phyloP scores from a whole-genome alignment of 2,329 filamentous ascomycete genomes.

The Thelonectria olida region DNA sequence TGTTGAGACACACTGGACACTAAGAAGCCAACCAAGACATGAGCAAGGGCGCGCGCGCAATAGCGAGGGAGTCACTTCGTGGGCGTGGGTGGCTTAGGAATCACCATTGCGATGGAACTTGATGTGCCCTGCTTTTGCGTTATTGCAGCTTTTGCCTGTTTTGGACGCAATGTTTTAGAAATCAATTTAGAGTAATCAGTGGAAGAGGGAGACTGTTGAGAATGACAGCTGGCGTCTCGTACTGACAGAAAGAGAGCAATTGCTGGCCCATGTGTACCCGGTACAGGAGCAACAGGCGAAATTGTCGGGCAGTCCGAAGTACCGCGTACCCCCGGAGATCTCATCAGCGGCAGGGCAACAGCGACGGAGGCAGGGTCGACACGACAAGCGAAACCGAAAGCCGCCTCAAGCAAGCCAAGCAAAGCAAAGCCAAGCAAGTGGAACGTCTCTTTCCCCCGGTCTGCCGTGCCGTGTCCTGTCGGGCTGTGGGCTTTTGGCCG shows the following conservation, averaged over 20 bases:
- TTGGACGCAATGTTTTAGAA: no score
- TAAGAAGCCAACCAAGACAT: neutral
- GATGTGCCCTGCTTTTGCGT: no score
- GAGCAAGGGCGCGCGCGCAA: neutral
- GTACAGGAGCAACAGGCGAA: neutral
- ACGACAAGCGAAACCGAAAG: neutral
- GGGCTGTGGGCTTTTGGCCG: neutral
- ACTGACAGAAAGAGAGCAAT: neutral
- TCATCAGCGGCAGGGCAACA: no score
- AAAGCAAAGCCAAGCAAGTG: no score
- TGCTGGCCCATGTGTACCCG: neutral
- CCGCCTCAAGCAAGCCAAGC: no score
- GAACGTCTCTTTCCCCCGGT: no score
- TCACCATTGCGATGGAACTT: slow-evolving; percentile 1
- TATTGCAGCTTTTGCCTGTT: no score
- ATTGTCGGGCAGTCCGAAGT: slow-evolving; percentile 25
- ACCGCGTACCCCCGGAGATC: slow-evolving; percentile 13
- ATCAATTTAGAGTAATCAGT: no score
- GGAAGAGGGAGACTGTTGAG: neutral
- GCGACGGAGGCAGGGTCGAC: neutral
- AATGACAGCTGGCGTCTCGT: neutral
- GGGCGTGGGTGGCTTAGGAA: slow-evolving; percentile 19
- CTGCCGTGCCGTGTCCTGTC: neutral
- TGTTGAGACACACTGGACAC: no score
- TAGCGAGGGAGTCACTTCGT: no score